Base-by-base conservation (phyloP, 371 early-diverging fungal species). In the Choanephora cucurbitarum region DNA sequence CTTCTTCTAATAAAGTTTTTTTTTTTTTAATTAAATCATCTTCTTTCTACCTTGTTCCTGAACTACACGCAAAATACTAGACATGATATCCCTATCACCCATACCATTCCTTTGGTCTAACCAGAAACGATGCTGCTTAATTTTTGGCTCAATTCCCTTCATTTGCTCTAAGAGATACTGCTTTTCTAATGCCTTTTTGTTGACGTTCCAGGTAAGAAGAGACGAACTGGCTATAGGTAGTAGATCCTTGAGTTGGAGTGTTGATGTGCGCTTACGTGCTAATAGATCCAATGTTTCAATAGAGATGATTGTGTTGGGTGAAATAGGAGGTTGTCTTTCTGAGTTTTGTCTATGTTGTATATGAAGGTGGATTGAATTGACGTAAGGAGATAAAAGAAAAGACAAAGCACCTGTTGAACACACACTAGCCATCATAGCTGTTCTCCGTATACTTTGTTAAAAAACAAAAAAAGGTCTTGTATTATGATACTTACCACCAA, bases 351-450 rank as follows among this genome's bases (percentile, higher is more conserved):
- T 42, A 46, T 19, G 48, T 6, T 32, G 39, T 5, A 44, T 43
- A 41, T 71, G 76, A 15, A 79, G 47, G 44, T 69, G 52, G 32
- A 79, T 70, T 9, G 49, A 22, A 46, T 66, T 73, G 34, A 79
- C 52, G 39, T 75, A 79, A 15, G 79, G 79, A 4, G 79, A 75
- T 1, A 75, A 42, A 9, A 79, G 44, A 42, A 68, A 72, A 44
- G 75, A 69, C 6, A 79, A 58, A 5, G 70, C 68, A n/a, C 76
- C 76, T 14, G 79, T 79, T 1, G 79, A 79, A 31, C 73, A 73
- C 5, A 66, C 53, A 58, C 76, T 75, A 23, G 76, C 73, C n/a
- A 49, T 55, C 21, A 73, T 55, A 42, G 79, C 79, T 75, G 10
- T 13, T 2, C 14, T 37, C 2, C 14, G 68, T 48, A 41, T 41